These are phyloP conservation scores for Aaosphaeria pasadenensis DNA, from an alignment of 2,329 filamentous ascomycete genomes.

Conservation along the genomic window DNA sequence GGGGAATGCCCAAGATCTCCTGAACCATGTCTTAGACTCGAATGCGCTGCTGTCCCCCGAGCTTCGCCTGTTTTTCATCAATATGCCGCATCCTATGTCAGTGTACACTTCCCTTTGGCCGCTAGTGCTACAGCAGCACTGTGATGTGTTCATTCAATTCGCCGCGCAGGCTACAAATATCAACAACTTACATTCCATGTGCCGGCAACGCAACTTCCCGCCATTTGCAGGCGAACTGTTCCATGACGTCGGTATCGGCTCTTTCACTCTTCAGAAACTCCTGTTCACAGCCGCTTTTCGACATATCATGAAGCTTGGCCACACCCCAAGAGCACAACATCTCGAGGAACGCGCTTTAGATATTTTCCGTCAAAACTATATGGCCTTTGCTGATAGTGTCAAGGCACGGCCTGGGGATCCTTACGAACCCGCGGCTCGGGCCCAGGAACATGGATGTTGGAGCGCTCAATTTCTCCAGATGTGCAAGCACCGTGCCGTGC, in stretches of 20 bases:
- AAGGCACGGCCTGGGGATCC: no score
- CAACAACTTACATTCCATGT: slow-evolving; percentile 11
- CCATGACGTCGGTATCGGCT: slow-evolving; percentile 47
- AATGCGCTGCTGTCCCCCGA: slow-evolving; percentile 42
- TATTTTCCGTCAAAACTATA: no score
- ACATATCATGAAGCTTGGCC: no score
- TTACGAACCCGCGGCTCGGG: no score
- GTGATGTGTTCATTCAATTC: slow-evolving; percentile 34
- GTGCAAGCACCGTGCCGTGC: no score
- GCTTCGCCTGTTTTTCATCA: slow-evolving; percentile 45
- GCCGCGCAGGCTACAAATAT: slow-evolving; percentile 34
- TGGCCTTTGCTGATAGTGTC: no score
- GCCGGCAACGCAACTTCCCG: slow-evolving; percentile 41
- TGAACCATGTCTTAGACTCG: slow-evolving; percentile 45
- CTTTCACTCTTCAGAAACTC: slow-evolving; percentile 52
- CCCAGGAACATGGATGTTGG: no score
- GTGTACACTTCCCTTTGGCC: no score
- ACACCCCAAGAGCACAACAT: no score
- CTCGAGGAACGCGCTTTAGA: no score
- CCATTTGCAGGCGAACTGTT: slow-evolving; percentile 58
- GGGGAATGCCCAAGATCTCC: slow-evolving; percentile 27
- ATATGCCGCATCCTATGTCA: slow-evolving; percentile 44
- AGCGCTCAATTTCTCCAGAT: no score
- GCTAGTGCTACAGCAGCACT: no score
- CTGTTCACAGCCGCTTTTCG: slow-evolving; percentile 53